These are phyloP conservation scores for Epithemia pelagica DNA, from an alignment of 108 stramenopile genomes.

Conservation along the genomic window DNA sequence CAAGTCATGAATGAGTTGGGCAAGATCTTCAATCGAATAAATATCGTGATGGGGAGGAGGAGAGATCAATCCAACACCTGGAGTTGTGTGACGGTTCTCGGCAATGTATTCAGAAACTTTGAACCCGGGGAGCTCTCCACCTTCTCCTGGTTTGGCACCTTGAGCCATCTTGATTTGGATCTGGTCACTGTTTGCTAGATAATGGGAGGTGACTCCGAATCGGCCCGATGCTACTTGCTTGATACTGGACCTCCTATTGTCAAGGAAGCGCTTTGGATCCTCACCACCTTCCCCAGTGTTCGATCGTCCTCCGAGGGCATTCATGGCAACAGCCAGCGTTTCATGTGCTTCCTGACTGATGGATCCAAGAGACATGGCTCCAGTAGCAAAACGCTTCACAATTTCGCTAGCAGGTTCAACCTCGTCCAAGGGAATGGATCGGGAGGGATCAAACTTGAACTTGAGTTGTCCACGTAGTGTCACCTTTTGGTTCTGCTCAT, in stretches of 20 bases:
- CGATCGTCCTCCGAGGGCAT: slow-evolving; percentile 80
- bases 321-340: slow-evolving; percentile 91
- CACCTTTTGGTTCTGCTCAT: slow-evolving; percentile 83
- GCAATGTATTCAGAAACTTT: slow-evolving; percentile 95
- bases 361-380: slow-evolving; percentile 93
- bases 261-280: slow-evolving; percentile 82
- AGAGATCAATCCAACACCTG: slow-evolving; percentile 92
- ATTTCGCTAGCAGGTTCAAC: slow-evolving; percentile 88
- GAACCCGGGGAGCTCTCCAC: slow-evolving; percentile 93
- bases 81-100: slow-evolving; percentile 85
- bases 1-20: slow-evolving; percentile 94
- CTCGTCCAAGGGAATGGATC: slow-evolving; percentile 79
- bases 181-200: slow-evolving; percentile 94
- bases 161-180: slow-evolving; percentile 98
- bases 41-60: slow-evolving; percentile 97
- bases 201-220: slow-evolving; percentile 94
- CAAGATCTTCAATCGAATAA: slow-evolving; percentile 95
- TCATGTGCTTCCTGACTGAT: slow-evolving; percentile 94
- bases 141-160: slow-evolving; percentile 96
- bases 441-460: slow-evolving; percentile 84
- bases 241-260: slow-evolving; percentile 87
- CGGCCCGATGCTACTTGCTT: slow-evolving; percentile 93
- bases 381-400: slow-evolving; percentile 92
- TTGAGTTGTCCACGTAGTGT: slow-evolving; percentile 92
- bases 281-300: slow-evolving; percentile 97